Evolutionary conservation across 2,329 filamentous ascomycete genomes (phyloP), one percentile per base, ranked within the genome.

Genomic region (Mollisiaceae sp.): DNA sequence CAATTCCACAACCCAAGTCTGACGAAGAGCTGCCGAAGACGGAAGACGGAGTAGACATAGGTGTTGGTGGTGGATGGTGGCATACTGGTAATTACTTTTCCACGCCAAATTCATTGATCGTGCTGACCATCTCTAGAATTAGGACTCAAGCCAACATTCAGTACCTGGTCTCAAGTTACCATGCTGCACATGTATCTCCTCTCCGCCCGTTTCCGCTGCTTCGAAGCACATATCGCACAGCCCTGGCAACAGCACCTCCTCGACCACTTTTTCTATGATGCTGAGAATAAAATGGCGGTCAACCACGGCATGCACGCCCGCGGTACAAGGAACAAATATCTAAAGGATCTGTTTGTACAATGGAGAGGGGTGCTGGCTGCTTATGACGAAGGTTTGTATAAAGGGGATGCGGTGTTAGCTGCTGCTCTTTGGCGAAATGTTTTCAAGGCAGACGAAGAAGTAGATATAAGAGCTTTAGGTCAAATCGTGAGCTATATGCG

Each of bases 171-270:
- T 22, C 94, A 98, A 79, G 90, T 98, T 54, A 95, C 94, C 41
- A 97, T 97, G 84, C 85, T 99, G 65, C 94, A 99, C 82, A 91
- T 99, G 85, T 98, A 97, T 82, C 86, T 97, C 65, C 80, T 98
- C 66, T 91, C 92, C 63, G 91, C 92, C 56, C 91, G 94, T 64
- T 82, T 97, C 72, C 91, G 95, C 70, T 89, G 89, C 78, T 87
- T 97, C 72, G 59, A 63, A 50, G 89, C 92, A 24, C 81, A 83
- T 62, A 85, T 89, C 24, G 83, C 86, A 71, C 85, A 87, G 67
- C 85, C 87, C 64, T 97, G 93, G 89, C 92, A 96, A 78, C 91
- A 93, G 75, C 92, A 97, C 80, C 85, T 99, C 69, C 87, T 95
- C 56, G 94, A 99, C 80, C 93, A 98, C 79, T 97, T 96, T 83